Evolutionary conservation across 306 rosid species (phyloP), one percentile per base, ranked within the genome.

Genomic region (Lathyrus oleraceus): DNA sequence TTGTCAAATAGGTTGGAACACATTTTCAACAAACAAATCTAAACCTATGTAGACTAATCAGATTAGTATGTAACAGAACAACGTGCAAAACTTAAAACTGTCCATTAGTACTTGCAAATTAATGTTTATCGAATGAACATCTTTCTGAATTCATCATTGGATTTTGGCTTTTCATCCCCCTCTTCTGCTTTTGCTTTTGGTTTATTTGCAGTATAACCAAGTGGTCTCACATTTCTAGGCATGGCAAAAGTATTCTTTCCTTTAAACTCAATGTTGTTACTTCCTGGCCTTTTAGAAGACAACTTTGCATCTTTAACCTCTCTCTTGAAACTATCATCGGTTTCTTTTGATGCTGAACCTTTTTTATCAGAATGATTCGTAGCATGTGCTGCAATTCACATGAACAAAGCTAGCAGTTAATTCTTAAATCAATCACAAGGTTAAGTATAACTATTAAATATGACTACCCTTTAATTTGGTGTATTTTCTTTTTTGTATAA

Each of bases 71-170:
- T 36, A 62, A 5, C 30, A 49, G 42, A 74, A 27, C 48, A 45
- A 67, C 21, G 54, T 28, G 43, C 35, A 48, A 40, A 48, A 64
- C 63, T 19, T 17, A 8, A 12, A 39, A 68, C 25, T 51, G 69
- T 73, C 56, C 68, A 39, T 43, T 15, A 32, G 10, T 14, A 10
- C 69, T 40, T 56, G 58, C 81, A 57, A 56, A 64, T 32, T 62
- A 20, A 10, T 10, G 39, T 30, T 81, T 80, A 73, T 16, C 76
- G 65, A 19, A 83, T 56, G 61, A 88, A 86, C 89, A 94, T 86
- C 38, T 85, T 89, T 74, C 97, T 85, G 87, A 90, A 94, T 82
- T 94, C 99, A 12, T 87, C 92, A 67, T 94, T 94, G 69, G 95
- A 83, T 71, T 89, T 94, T 19, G 97, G 99, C 71, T 25, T 79